These are phyloP conservation scores for Postia placenta DNA, from an alignment of 768 basidiomycete species.

Conservation along the genomic window DNA sequence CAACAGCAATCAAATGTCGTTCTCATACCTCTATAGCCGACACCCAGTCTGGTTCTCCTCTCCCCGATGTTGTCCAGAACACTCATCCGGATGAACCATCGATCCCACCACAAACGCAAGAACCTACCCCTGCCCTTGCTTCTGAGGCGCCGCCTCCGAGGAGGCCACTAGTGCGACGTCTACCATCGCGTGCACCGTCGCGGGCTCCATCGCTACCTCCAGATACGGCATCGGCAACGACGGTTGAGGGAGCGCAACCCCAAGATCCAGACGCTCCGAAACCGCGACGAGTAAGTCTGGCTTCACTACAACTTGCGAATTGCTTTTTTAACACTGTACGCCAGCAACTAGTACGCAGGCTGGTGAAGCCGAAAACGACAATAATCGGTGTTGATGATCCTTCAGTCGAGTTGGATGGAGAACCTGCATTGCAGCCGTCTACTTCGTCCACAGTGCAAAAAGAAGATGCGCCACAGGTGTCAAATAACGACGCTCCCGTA, in stretches of 20 bases:
- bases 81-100: constrained; percentile 48
- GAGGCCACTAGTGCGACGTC: constrained; percentile 30
- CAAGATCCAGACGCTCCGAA: constrained; percentile 13
- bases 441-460: too few relatives aligned
- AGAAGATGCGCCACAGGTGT: too few relatives aligned
- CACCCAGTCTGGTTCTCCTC: constrained; percentile 22
- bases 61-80: constrained; percentile 48
- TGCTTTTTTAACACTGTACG: constrained; percentile 4
- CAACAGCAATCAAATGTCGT: neutral
- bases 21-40: neutral
- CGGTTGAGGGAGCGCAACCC: neutral
- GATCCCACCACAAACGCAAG: constrained; percentile 27
- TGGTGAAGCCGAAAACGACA: constrained; percentile 29
- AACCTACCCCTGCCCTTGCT: constrained; percentile 6
- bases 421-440: neutral
- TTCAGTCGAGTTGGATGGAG: constrained; percentile 26
- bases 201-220: constrained; percentile 29
- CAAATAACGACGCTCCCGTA: too few relatives aligned
- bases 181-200: constrained; percentile 35
- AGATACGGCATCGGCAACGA: constrained; percentile 5
- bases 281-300: constrained; percentile 19
- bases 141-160: constrained; percentile 16
- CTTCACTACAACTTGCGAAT: constrained; percentile 17
- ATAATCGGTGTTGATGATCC: constrained; percentile 42
- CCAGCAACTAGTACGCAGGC: constrained; percentile 40